Evolutionary conservation across 495 filamentous ascomycete species (phyloP).

Genomic region (Aspergillus leporis): DNA sequence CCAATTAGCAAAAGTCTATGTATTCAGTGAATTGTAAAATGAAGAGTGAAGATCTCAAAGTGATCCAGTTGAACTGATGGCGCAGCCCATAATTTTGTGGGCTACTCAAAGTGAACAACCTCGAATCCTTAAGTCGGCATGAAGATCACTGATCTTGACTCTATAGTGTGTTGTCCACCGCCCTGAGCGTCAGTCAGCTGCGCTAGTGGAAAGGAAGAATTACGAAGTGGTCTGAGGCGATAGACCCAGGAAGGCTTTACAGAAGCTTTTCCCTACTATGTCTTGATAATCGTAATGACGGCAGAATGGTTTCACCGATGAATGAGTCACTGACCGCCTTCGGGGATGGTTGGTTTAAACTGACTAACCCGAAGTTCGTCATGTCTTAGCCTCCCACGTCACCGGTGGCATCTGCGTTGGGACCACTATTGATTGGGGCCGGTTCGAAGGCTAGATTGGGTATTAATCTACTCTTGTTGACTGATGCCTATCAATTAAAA

Average conservation of each 20-base stretch:
- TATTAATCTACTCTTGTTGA: slow-evolving; percentile 4
- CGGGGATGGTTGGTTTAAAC: not conserved
- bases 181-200: not conserved
- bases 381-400: slow-evolving; percentile 6
- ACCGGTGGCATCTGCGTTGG: slow-evolving; percentile 2
- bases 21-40: not conserved
- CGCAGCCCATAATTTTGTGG: not conserved
- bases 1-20: not conserved
- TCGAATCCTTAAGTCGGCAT: not conserved
- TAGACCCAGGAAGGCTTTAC: not conserved
- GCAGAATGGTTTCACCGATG: slow-evolving; percentile 7
- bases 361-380: not conserved
- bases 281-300: slow-evolving; percentile 1
- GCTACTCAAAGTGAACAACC: not conserved
- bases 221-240: not conserved
- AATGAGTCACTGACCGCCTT: slow-evolving; percentile 7
- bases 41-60: not conserved
- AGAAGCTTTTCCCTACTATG: not conserved
- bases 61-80: not conserved
- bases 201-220: not conserved
- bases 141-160: not conserved
- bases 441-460: not conserved
- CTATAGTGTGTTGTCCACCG: not conserved
- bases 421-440: slow-evolving; percentile 1
- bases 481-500: slow-evolving; percentile 1